Conservation (phyloP, 371 early-diverging fungal genomes). For the Dichotomocladium elegans region DNA sequence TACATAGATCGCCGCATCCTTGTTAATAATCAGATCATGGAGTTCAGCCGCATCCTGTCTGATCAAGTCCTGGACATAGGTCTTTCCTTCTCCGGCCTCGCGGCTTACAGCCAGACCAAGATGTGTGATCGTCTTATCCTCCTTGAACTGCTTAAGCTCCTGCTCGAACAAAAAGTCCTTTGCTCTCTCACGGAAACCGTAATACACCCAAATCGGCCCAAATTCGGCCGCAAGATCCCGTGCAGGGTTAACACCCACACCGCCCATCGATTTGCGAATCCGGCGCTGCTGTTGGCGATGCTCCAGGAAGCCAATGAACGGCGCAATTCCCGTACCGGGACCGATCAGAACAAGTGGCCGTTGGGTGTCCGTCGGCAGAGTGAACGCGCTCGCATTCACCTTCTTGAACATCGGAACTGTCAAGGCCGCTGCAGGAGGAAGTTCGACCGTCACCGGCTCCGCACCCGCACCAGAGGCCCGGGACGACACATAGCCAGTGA, state of each 20-base stretch:
- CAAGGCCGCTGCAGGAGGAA: not conserved
- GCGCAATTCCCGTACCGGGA: conserved; percentile 90
- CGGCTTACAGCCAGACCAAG: conserved; percentile 64
- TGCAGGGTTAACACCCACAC: conserved; percentile 28
- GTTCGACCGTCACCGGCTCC: conserved; percentile 12
- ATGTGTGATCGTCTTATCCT: conserved; percentile 51
- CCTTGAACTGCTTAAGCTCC: conserved; percentile 47
- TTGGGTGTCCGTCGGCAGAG: conserved; percentile 47
- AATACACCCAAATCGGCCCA: conserved; percentile 63
- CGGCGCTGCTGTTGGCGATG: conserved; percentile 51
- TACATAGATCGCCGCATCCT: conserved; percentile 72
- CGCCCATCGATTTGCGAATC: conserved; percentile 37
- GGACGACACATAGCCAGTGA: conserved; percentile 41
- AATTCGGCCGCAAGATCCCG: conserved; percentile 27
- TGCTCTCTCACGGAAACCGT: conserved; percentile 66
- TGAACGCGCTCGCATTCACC: conserved; percentile 52
- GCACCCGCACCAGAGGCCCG: conserved; percentile 10
- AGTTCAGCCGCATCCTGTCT: conserved; percentile 45
- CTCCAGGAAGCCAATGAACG: conserved; percentile 80
- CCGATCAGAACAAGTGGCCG: conserved; percentile 75
- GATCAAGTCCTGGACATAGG: conserved; percentile 87
- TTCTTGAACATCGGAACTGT: conserved; percentile 53
- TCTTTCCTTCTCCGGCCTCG: conserved; percentile 29
- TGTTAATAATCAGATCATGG: conserved; percentile 54
- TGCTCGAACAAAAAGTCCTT: conserved; percentile 66